Conservation (phyloP, 2,329 filamentous ascomycete genomes). For the Phialophora macrospora region DNA sequence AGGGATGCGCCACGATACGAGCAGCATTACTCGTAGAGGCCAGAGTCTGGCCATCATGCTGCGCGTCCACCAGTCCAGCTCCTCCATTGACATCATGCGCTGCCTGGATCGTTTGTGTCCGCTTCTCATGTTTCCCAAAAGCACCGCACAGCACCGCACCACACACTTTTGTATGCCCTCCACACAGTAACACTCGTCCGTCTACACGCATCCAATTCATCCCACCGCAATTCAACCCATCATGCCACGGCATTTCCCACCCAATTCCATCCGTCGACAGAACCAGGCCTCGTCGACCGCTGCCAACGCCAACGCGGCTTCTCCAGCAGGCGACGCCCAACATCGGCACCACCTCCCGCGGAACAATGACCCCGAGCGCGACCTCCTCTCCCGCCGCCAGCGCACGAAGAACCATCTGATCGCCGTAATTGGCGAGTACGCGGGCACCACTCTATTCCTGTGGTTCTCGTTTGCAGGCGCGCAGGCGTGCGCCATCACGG, state of each 20-base stretch:
- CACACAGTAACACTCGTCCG: not conserved
- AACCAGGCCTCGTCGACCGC: not conserved
- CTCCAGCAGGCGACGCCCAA: conserved; percentile 1
- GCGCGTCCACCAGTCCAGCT: not conserved
- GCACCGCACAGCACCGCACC: not conserved
- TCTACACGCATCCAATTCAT: not conserved
- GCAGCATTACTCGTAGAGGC: not conserved
- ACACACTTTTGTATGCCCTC: not conserved
- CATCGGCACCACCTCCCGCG: conserved; percentile 13
- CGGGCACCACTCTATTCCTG: conserved; percentile 58
- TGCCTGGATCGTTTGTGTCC: not conserved
- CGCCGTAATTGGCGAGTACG: conserved; percentile 56
- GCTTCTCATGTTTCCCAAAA: not conserved
- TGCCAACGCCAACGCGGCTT: conserved; percentile 1
- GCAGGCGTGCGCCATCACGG: conserved; percentile 46
- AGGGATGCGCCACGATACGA: not conserved
- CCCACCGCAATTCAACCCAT: not conserved
- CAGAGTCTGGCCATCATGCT: not conserved
- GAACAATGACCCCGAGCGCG: conserved; percentile 19
- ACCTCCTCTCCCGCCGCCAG: conserved; percentile 8
- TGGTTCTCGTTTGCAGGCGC: conserved; percentile 56
- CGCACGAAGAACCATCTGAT: conserved; percentile 39
- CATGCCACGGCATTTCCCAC: conserved; percentile 12
- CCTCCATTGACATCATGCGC: not conserved
- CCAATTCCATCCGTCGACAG: not conserved